Evolutionary conservation across 2,329 filamentous ascomycete genomes (phyloP), one percentile per base, ranked within the genome.

Genomic region (Aspergillus amoenus): DNA sequence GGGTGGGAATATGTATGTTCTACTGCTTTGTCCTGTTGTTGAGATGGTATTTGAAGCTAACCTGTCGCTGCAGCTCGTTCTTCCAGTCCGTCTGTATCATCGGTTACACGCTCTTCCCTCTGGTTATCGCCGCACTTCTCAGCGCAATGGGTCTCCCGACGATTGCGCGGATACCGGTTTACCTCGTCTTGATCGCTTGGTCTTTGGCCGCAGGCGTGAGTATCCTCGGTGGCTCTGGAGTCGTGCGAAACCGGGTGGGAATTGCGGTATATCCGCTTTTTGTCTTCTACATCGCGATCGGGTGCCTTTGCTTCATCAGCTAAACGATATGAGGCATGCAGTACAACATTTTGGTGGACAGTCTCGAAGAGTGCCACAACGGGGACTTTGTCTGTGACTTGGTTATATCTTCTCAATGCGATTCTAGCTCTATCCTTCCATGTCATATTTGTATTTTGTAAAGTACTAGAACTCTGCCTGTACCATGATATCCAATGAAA

Each of bases 31-130:
- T 52, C 45, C 13, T 37, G 34, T 15, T 21, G 15, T 40, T 18
- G 18, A 47, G 12, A 9, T 5, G 27, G n/a, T 39, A 34, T 39
- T 15, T n/a, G 15, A 37, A 57, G 57, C 67, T 71, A 51, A 71
- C 51, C 21, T 30, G 8, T 21, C 27, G 15, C n/a, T 68, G 50
- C 71, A 97, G 93, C 69, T 97, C 94, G 17, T 99, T 99, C 75
- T 94, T 96, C 70, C 94, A 99, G 76, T 96, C 92, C 57, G 85
- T 99, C 65, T 97, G 93, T 75, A 95, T 99, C 68, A 99, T 99
- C 72, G 94, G 94, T 45, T 99, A 99, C 76, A 99, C 94, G 1
- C 85, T 99, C 55, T 99, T 99, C 78, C 94, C 94, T 2, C 85
- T 99, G 52, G 94, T 97, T 66, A 90, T 99, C 65, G 95, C 95